These are phyloP conservation scores for Polyplosphaeria fusca DNA, from an alignment of 495 filamentous ascomycete genomes.

Conservation along the genomic window DNA sequence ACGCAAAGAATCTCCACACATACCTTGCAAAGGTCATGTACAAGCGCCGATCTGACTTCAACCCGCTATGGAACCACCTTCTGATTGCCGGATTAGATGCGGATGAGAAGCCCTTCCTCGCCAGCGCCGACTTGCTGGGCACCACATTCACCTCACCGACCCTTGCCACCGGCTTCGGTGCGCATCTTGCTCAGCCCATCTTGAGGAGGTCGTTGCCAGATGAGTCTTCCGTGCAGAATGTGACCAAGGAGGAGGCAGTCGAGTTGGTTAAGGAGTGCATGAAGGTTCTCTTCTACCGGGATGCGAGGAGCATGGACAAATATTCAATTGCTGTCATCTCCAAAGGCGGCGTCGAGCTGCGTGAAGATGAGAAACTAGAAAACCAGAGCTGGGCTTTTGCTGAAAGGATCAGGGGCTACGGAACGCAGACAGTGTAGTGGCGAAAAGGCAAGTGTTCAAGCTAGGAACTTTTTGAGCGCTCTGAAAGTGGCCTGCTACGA, in stretches of 20 bases:
- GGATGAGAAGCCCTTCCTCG: slow-evolving; percentile 78
- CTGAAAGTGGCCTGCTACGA: neutral
- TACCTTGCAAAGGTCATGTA: slow-evolving; percentile 95
- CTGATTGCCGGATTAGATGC: slow-evolving; percentile 86
- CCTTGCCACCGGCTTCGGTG: slow-evolving; percentile 89
- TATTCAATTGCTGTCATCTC: slow-evolving; percentile 90
- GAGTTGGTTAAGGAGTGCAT: slow-evolving; percentile 82
- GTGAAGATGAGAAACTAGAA: slow-evolving; percentile 72
- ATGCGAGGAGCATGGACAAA: slow-evolving; percentile 85
- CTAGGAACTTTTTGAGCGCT: neutral
- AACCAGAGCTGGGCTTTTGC: slow-evolving; percentile 97
- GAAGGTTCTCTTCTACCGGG: slow-evolving; percentile 97
- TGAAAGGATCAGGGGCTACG: slow-evolving; percentile 76
- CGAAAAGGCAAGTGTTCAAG: neutral
- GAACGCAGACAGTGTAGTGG: slow-evolving; percentile 56
- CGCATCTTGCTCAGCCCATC: slow-evolving; percentile 87
- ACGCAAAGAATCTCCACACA: slow-evolving; percentile 91
- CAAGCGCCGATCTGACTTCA: slow-evolving; percentile 87
- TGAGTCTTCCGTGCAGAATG: slow-evolving; percentile 64
- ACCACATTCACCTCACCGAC: slow-evolving; percentile 85
- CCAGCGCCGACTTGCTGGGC: slow-evolving; percentile 84
- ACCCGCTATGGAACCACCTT: slow-evolving; percentile 95
- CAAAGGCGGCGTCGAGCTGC: slow-evolving; percentile 75
- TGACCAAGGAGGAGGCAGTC: slow-evolving; percentile 77
- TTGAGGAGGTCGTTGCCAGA: slow-evolving; percentile 78